Evolutionary conservation across 257 asterid species (phyloP).

Genomic region (Plectranthus barbatus): DNA sequence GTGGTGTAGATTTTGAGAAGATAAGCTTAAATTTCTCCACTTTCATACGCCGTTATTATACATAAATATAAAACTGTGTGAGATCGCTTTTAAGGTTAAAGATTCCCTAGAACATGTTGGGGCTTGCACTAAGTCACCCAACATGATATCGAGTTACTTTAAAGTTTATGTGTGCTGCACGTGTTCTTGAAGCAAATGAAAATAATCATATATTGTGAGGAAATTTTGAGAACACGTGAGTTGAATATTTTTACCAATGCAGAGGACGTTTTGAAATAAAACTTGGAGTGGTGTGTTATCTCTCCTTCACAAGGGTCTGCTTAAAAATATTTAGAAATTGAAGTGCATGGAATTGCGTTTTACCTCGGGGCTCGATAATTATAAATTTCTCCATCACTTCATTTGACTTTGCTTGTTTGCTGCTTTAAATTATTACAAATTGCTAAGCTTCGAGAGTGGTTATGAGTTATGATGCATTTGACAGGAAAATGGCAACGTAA

Average conservation of each 20-base stretch:
- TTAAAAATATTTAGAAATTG: neutral
- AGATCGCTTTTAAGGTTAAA: neutral
- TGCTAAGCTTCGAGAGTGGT: neutral
- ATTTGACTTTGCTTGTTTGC: neutral
- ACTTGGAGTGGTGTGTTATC: neutral
- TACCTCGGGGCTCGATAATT: neutral
- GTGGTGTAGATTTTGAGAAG: neutral
- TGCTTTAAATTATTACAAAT: neutral
- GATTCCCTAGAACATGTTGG: neutral
- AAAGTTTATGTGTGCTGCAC: neutral
- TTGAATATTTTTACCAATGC: neutral
- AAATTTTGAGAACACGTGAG: neutral
- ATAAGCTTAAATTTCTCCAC: no score
- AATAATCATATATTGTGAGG: neutral
- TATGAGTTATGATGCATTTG: constrained; percentile 9
- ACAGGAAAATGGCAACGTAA: constrained; percentile 79
- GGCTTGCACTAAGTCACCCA: no score
- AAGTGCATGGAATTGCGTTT: neutral
- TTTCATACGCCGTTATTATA: no score
- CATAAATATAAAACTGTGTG: no score
- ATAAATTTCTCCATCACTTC: neutral
- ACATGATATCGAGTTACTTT: no score
- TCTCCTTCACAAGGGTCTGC: neutral
- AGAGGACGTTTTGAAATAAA: neutral
- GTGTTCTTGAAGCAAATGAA: neutral